Base-by-base conservation (phyloP, 2,329 filamentous ascomycete species). In the Diplodia scrobiculata region DNA sequence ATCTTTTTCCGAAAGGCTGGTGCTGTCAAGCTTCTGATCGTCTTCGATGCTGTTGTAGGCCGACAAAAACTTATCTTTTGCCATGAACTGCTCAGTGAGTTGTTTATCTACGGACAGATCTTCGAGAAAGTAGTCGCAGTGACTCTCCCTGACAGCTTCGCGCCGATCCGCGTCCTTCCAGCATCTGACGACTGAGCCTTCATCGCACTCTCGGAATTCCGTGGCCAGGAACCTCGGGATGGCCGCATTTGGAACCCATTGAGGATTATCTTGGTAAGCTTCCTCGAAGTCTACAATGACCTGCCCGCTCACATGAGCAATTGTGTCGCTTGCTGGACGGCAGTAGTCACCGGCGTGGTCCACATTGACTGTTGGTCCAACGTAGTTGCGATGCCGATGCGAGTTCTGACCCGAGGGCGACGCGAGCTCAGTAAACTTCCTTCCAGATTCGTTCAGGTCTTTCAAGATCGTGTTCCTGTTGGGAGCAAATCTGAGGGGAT, bases 211-310 rank as follows among this genome's bases (percentile, higher is more conserved):
- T 19, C 17, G 29, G 4, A 1, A 2, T 9, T 36, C 29, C 32
- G 52, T 34, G 21, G 45, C 52, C 11, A 48, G 11, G 21, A 29
- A 29, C 2, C 1, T 29, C 27, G 27, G 27, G 27, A 29, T 36
- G 14, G 45, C n/a, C 3, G 17, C 11, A 6, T 13, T 47, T 11
- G 63, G 67, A 53, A 55, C 38, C 71, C 69, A 72, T 47, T 25
- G n/a, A 7, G 67, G 69, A 21, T 48, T 47, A 1, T 66, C 60
- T 45, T 68, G 66, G 29, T 69, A 68, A 0, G 69, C 68, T 52
- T 72, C 71, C 2, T 53, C 54, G 62, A 73, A 72, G 58, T 74
- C 72, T 5, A 74, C 67, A 47, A 74, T 70, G 11, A 73, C 69
- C 1, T 71, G 68, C 38, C 72, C 70, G 25, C 27, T 29, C 27